Evolutionary conservation across 371 early-diverging fungal species (phyloP).

Genomic region (Phascolomyces articulosus): DNA sequence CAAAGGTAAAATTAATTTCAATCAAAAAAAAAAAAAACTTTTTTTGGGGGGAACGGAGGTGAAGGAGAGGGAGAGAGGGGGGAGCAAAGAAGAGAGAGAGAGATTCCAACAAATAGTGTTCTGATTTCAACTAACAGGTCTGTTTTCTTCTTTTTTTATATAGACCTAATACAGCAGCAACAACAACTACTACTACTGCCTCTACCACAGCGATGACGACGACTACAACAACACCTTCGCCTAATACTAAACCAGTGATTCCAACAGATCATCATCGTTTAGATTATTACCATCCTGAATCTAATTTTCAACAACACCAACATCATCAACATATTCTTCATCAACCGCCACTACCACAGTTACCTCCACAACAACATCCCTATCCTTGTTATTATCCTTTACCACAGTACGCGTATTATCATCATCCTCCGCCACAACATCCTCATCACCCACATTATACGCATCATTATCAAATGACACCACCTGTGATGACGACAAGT

Average conservation of each 20-base stretch:
- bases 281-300: no score
- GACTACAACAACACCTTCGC: no score
- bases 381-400: slow-evolving; percentile 1
- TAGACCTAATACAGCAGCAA: neutral
- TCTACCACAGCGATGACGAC: no score
- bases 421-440: neutral
- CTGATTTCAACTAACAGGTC: neutral
- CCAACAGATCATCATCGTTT: neutral
- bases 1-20: neutral
- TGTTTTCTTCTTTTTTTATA: neutral
- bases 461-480: neutral
- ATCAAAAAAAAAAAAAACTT: no score
- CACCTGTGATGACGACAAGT: neutral
- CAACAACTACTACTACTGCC: no score
- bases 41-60: no score
- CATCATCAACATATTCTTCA: no score
- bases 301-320: no score
- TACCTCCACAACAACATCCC: neutral
- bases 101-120: no score
- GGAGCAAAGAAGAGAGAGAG: no score
- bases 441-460: neutral
- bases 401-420: slow-evolving; percentile 1
- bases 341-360: neutral
- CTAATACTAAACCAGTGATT: neutral
- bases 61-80: no score